These are phyloP conservation scores for Leccinum rimulosum DNA, from an alignment of 768 basidiomycete genomes.

Conservation along the genomic window DNA sequence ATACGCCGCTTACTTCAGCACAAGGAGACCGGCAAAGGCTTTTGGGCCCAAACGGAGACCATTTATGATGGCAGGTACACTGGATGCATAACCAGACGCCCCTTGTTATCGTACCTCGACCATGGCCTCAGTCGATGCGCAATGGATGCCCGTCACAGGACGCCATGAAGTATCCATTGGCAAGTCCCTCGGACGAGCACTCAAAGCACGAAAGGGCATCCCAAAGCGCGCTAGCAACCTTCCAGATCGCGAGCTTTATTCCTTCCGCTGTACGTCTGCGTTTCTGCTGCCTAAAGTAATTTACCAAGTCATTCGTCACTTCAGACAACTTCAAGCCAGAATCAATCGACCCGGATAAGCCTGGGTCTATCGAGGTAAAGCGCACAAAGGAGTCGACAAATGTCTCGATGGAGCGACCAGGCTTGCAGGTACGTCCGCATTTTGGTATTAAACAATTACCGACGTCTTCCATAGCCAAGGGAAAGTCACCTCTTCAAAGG, in stretches of 20 bases:
- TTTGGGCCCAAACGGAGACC: conserved; percentile 8
- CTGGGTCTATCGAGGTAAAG: conserved; percentile 64
- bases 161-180: conserved; percentile 60
- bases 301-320: not conserved
- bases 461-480: conserved; percentile 37
- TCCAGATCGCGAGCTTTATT: conserved; percentile 69
- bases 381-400: conserved; percentile 49
- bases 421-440: conserved; percentile 48
- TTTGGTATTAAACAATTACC: not conserved
- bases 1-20: conserved; percentile 30
- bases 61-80: conserved; percentile 14
- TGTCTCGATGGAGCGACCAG: conserved; percentile 64
- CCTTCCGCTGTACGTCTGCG: conserved; percentile 64
- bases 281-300: not conserved
- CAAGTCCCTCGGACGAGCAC: conserved; percentile 55
- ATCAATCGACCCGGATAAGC: conserved; percentile 61
- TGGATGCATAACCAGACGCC: conserved; percentile 11
- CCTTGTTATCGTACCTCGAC: conserved; percentile 31
- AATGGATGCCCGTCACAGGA: conserved; percentile 63
- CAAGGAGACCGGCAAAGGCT: conserved; percentile 3
- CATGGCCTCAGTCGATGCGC: conserved; percentile 43
- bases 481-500: conserved; percentile 60
- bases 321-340: conserved; percentile 77
- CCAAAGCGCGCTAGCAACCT: conserved; percentile 41
- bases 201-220: conserved; percentile 65